Conservation (phyloP, 2,329 filamentous ascomycete genomes). For the Monilinia polystroma region DNA sequence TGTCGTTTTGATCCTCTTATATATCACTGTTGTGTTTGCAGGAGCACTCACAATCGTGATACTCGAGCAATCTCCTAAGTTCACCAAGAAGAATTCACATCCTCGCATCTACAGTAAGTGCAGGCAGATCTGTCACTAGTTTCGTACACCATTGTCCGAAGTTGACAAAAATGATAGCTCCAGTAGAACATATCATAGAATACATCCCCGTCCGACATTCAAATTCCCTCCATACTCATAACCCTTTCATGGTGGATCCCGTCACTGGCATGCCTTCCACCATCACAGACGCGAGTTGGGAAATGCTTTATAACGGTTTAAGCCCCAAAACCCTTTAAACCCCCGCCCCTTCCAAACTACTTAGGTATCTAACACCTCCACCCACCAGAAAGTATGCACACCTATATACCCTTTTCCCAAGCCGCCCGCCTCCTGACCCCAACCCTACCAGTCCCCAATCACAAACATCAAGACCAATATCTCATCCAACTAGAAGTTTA, state of each 20-base stretch:
- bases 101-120: constrained; percentile 15
- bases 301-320: constrained; percentile 15
- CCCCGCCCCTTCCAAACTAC: background rate
- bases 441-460: background rate
- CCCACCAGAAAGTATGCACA: constrained; percentile 16
- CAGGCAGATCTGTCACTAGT: background rate
- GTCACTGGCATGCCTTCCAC: background rate
- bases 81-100: background rate
- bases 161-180: background rate
- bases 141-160: background rate
- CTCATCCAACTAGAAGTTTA: background rate
- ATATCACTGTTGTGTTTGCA: background rate
- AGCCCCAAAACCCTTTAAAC: background rate
- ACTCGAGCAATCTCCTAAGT: background rate
- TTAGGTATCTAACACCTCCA: background rate
- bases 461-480: constrained; percentile 1
- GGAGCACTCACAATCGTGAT: constrained; percentile 11
- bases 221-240: constrained; percentile 7
- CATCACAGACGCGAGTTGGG: constrained; percentile 3
- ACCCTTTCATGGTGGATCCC: constrained; percentile 12
- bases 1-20: background rate
- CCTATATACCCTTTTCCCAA: background rate
- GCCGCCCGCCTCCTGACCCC: background rate
- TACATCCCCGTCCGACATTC: background rate
- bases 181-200: constrained; percentile 14